These are phyloP conservation scores for Carpinus fangiana DNA, from an alignment of 306 rosid species.

Conservation along the genomic window DNA sequence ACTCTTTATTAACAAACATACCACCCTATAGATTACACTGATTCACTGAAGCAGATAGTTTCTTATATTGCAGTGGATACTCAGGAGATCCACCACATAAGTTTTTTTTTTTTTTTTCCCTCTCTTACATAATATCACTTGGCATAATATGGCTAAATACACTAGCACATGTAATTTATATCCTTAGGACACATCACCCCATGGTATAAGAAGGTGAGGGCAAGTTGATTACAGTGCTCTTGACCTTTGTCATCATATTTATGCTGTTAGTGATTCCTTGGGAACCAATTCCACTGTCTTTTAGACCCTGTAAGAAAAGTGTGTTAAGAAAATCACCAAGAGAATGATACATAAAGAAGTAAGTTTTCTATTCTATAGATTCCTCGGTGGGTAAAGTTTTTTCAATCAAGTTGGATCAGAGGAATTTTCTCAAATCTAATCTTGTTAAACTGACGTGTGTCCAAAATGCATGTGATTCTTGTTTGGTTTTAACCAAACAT, in stretches of 20 bases:
- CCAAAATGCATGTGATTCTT: no score
- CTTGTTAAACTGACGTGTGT: no score
- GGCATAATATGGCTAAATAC: not conserved
- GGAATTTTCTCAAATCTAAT: no score
- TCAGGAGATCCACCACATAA: no score
- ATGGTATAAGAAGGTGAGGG: constrained; percentile 90
- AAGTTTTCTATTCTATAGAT: not conserved
- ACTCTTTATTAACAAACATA: no score
- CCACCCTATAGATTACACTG: no score
- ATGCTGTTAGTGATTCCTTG: constrained; percentile 98
- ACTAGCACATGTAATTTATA: not conserved
- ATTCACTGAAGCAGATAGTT: no score
- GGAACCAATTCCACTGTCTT: constrained; percentile 97
- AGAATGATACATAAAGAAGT: not conserved
- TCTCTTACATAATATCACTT: not conserved
- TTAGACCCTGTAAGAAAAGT: constrained; percentile 69
- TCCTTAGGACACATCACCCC: constrained; percentile 37
- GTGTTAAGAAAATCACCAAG: not conserved
- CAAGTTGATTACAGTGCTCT: constrained; percentile 86
- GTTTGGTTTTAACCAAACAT: no score
- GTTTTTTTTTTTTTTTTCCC: no score
- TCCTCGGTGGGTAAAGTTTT: no score
- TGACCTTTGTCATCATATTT: constrained; percentile 93
- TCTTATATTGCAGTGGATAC: no score
- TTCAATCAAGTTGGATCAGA: no score